These are phyloP conservation scores for Priceomyces medius DNA, from an alignment of 805 yeast genomes.

Conservation along the genomic window DNA sequence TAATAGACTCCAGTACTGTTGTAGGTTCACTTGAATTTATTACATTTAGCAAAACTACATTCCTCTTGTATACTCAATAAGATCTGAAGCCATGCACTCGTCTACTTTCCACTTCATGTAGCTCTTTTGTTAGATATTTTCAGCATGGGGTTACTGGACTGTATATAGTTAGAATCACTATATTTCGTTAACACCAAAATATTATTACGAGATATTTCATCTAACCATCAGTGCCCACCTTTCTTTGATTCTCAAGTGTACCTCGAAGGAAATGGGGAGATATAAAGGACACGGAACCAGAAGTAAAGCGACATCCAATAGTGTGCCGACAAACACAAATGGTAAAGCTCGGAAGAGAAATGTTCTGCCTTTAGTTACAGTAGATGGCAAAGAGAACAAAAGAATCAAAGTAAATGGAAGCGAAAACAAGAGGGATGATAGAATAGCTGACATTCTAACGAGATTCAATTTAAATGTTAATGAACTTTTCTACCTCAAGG, in stretches of 20 bases:
- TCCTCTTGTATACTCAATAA: too few species aligned
- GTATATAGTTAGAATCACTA: neutral
- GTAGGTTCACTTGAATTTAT: too few species aligned
- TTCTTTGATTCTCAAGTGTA: neutral
- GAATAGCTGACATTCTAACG: constrained; percentile 43
- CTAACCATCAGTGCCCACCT: neutral
- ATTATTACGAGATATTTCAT: neutral
- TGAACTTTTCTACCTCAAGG: constrained; percentile 62
- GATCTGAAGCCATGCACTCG: too few species aligned
- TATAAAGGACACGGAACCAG: neutral
- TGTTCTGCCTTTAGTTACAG: neutral
- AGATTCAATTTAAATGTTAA: constrained; percentile 50
- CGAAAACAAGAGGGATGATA: constrained; percentile 17
- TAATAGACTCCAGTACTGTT: too few species aligned
- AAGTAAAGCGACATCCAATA: neutral
- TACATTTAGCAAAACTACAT: too few species aligned
- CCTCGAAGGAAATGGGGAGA: neutral
- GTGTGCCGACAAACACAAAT: neutral
- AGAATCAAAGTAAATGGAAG: constrained; percentile 16
- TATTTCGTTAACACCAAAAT: neutral
- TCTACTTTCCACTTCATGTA: too few species aligned
- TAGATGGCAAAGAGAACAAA: constrained; percentile 1
- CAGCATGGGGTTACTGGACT: too few species aligned
- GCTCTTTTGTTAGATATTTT: too few species aligned
- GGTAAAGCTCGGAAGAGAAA: neutral